These are phyloP conservation scores for Achlya hypogyna DNA, from an alignment of 352 stramenopile genomes.

Conservation along the genomic window DNA sequence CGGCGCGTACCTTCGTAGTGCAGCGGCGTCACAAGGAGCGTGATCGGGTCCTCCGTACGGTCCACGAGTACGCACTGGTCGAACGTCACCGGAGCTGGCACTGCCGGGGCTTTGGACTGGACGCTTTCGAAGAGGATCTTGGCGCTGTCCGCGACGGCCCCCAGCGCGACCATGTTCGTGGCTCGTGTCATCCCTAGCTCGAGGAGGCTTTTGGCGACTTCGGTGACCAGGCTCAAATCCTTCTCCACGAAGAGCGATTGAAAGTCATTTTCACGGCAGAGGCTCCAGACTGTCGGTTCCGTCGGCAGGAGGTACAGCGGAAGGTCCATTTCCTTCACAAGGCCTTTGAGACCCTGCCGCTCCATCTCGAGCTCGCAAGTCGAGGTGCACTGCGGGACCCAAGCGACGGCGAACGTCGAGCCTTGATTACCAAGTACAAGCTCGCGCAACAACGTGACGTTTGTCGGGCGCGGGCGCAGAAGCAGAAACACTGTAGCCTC, in stretches of 20 bases:
- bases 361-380: constrained; percentile 69
- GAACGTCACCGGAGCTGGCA: constrained; percentile 21
- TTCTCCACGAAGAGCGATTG: constrained; percentile 61
- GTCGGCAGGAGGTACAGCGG: constrained; percentile 48
- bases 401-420: constrained; percentile 38
- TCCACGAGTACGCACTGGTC: constrained; percentile 62
- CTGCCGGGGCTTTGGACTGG: not conserved
- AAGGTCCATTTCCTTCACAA: constrained; percentile 45
- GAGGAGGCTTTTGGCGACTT: constrained; percentile 59
- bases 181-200: constrained; percentile 28
- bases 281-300: constrained; percentile 39
- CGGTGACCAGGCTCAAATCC: constrained; percentile 43
- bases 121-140: constrained; percentile 1
- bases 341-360: constrained; percentile 45
- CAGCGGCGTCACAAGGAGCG: constrained; percentile 75
- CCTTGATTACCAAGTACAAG: constrained; percentile 27
- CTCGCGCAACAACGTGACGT: constrained; percentile 43
- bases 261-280: constrained; percentile 62
- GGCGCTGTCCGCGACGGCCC: constrained; percentile 19
- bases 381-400: constrained; percentile 45
- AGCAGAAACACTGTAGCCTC: constrained; percentile 47
- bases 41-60: constrained; percentile 67
- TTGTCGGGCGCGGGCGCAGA: constrained; percentile 37
- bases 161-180: constrained; percentile 32
- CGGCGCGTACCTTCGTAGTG: constrained; percentile 65